Conservation (phyloP, 306 rosid genomes). For the Trifolium subterraneum region DNA sequence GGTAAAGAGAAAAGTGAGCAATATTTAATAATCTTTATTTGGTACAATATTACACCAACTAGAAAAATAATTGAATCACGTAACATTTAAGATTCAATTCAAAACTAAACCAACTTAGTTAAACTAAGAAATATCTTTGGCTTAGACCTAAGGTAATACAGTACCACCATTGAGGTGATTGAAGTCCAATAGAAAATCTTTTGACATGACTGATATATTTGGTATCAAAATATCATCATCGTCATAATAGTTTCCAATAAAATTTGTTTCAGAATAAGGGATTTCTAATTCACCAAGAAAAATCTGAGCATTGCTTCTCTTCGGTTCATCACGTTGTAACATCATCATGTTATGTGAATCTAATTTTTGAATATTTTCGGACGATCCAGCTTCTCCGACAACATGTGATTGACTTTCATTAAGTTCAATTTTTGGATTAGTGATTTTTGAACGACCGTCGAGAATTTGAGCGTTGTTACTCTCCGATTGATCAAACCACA, state of each 20-base stretch:
- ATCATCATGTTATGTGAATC: background rate
- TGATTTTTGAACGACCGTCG: too few species aligned
- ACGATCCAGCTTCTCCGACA: background rate
- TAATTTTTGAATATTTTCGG: too few species aligned
- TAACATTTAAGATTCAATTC: too few species aligned
- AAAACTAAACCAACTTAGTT: background rate
- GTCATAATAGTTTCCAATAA: too few species aligned
- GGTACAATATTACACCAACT: too few species aligned
- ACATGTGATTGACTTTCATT: background rate
- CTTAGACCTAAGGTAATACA: background rate
- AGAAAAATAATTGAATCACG: too few species aligned
- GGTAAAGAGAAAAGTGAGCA: background rate
- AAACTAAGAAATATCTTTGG: background rate
- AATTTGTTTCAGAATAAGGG: too few species aligned
- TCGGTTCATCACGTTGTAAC: too few species aligned
- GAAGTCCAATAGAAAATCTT: background rate
- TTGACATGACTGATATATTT: background rate
- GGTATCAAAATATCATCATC: background rate
- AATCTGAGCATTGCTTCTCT: too few species aligned
- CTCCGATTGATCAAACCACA: background rate
- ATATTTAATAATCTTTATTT: too few species aligned
- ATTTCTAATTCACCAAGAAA: too few species aligned
- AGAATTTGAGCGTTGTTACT: too few species aligned
- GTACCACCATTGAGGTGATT: background rate
- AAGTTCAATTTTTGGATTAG: background rate